phyloP scores from a whole-genome alignment of 2,329 filamentous ascomycete species.

The Clonostachys byssicola region DNA sequence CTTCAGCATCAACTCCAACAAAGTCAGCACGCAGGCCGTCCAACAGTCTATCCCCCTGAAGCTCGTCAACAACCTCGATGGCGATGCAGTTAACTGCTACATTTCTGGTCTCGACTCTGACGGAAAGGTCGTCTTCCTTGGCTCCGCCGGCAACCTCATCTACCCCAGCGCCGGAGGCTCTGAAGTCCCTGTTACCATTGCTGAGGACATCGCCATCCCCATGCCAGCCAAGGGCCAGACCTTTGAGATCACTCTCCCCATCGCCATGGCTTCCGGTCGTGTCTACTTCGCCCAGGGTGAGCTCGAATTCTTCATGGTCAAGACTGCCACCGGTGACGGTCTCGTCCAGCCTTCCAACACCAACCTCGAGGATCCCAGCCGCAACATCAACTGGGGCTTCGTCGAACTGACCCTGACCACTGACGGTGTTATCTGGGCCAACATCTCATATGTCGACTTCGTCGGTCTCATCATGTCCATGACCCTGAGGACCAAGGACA shows the following conservation, averaged over 20 bases:
- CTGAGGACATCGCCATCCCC: conserved; percentile 34
- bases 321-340: conserved; percentile 16
- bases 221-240: conserved; percentile 29
- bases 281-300: conserved; percentile 39
- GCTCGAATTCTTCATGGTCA: conserved; percentile 36
- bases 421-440: conserved; percentile 33
- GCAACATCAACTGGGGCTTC: conserved; percentile 42
- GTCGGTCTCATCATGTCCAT: conserved; percentile 47
- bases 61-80: conserved; percentile 37
- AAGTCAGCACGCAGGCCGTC: too few relatives aligned
- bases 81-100: conserved; percentile 34
- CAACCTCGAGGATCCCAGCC: conserved; percentile 35
- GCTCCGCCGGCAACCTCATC: conserved; percentile 29
- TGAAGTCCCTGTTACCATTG: conserved; percentile 25
- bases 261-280: conserved; percentile 32
- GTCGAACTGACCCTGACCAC: conserved; percentile 41
- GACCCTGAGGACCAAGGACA: conserved; percentile 28
- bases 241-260: conserved; percentile 31
- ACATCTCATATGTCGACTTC: conserved; percentile 48
- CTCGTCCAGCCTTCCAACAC: conserved; percentile 44
- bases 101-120: conserved; percentile 36
- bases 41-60: conserved; percentile 13
- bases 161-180: conserved; percentile 34
- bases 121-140: conserved; percentile 34
- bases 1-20: too few relatives aligned